Evolutionary conservation across 768 basidiomycete genomes (phyloP).

Genomic region (Rubroboletus pulcherrimus): DNA sequence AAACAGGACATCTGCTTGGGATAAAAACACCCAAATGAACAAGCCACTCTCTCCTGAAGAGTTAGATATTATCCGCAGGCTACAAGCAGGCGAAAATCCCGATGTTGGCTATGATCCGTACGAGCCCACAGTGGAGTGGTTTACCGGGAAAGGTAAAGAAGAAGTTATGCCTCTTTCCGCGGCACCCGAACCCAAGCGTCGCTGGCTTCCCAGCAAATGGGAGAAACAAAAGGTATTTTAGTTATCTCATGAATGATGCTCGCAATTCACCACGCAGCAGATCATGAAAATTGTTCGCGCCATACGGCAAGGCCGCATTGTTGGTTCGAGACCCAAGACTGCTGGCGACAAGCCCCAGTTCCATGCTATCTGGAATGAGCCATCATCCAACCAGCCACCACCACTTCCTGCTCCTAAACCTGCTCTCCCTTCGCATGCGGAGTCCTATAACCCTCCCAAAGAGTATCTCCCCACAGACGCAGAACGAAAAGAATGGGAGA

Average conservation of each 20-base stretch:
- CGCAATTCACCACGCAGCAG: constrained; percentile 39
- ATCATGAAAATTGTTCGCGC: constrained; percentile 99
- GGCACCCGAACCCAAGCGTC: constrained; percentile 91
- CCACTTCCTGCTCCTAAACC: constrained; percentile 93
- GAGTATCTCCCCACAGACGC: constrained; percentile 88
- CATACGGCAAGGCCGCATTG: constrained; percentile 91
- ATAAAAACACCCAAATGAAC: constrained; percentile 81
- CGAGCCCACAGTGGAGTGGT: constrained; percentile 93
- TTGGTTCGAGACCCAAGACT: constrained; percentile 85
- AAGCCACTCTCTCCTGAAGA: constrained; percentile 87
- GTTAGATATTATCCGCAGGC: constrained; percentile 87
- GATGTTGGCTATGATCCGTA: constrained; percentile 90
- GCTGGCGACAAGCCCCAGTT: constrained; percentile 60
- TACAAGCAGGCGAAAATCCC: constrained; percentile 90
- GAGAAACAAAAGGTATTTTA: constrained; percentile 90
- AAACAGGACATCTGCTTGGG: constrained; percentile 85
- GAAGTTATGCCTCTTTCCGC: constrained; percentile 90
- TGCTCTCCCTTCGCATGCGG: constrained; percentile 84
- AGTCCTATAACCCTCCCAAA: constrained; percentile 97
- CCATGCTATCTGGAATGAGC: constrained; percentile 87
- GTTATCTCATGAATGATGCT: background rate
- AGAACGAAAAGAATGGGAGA: constrained; percentile 82
- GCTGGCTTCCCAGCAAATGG: constrained; percentile 99
- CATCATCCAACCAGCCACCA: constrained; percentile 70
- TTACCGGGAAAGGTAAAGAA: constrained; percentile 93